Base-by-base conservation (phyloP, 176 grass and related monocot genomes). In the Otatea glauca region DNA sequence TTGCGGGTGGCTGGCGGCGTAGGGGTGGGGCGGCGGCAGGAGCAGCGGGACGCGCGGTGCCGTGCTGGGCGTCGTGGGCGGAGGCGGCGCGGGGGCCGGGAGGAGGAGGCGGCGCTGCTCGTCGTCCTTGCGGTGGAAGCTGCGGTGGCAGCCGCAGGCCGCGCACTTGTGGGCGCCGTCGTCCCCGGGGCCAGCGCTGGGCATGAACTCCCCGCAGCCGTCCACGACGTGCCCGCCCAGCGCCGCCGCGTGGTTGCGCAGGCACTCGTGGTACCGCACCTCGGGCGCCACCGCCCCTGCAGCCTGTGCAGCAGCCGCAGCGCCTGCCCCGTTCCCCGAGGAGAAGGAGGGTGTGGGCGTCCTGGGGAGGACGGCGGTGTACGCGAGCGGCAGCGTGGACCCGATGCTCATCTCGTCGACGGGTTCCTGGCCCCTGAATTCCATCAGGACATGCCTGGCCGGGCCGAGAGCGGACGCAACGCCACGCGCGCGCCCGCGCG, bases 191-290 rank as follows among this genome's bases (percentile, higher is more conserved):
- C 25, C 48, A 11, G 17, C 42, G 29, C 59, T 15, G 34, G 86
- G 89, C 92, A 94, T 94, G 89, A 94, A 94, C 92, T 94, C 92
- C 65, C 92, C 89, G 89, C 92, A 94, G 1, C 92, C 92, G 72
- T 94, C 92, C 32, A 94, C 86, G 62, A 84, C 86, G 80, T 89
- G 92, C 24, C 92, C 89, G 17, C 92, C 92, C 41, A 72, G 38
- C 65, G 89, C 71, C 0, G 81, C 89, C 2, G 89, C 89, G 81
- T 94, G 92, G 84, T 94, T 94, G 72, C 92, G 92, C 48, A 91
- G 86, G 84, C 92, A 94, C 89, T 94, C 92, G 6, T 76, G 83
- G 86, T 94, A 94, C 65, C 79, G 79, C 29, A 13, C 44, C 53
- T 54, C 34, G 14, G 53, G 54, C 2, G 17, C 15, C 24, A 7